phyloP scores from a whole-genome alignment of 1,284 basidiomycete species.

The Pseudozyma hubeiensis region DNA sequence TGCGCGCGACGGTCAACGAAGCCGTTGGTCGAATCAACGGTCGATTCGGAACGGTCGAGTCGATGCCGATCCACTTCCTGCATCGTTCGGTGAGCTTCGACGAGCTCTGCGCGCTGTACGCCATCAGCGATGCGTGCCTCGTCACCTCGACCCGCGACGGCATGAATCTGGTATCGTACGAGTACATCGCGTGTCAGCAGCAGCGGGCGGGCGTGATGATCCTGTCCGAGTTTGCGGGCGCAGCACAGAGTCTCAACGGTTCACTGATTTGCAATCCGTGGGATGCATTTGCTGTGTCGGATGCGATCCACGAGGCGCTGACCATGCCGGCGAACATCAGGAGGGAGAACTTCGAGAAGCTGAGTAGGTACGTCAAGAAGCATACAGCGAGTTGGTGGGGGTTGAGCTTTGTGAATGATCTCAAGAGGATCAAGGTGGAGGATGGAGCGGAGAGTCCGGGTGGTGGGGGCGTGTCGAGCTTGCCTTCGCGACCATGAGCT shows the following conservation, averaged over 20 bases:
- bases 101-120: slow-evolving; percentile 95
- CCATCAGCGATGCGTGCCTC: slow-evolving; percentile 93
- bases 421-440: slow-evolving; percentile 52
- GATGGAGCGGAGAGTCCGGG: slow-evolving; percentile 30
- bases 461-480: slow-evolving; percentile 13
- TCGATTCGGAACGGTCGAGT: slow-evolving; percentile 96
- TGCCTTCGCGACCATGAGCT: slow-evolving; percentile 15
- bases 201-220: slow-evolving; percentile 95
- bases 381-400: slow-evolving; percentile 68
- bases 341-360: slow-evolving; percentile 90
- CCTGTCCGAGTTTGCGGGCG: slow-evolving; percentile 96
- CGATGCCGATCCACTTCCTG: slow-evolving; percentile 99
- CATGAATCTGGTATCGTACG: slow-evolving; percentile 99
- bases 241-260: slow-evolving; percentile 77
- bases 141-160: slow-evolving; percentile 95
- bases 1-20: slow-evolving; percentile 95
- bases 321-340: slow-evolving; percentile 85
- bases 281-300: slow-evolving; percentile 85
- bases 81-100: slow-evolving; percentile 85
- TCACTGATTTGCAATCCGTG: slow-evolving; percentile 69
- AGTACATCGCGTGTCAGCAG: slow-evolving; percentile 96
- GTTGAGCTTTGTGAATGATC: slow-evolving; percentile 60
- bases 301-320: slow-evolving; percentile 92
- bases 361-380: slow-evolving; percentile 76
- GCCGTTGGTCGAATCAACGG: slow-evolving; percentile 98